phyloP scores from a whole-genome alignment of 768 basidiomycete species.

The Lyophyllum semitale region DNA sequence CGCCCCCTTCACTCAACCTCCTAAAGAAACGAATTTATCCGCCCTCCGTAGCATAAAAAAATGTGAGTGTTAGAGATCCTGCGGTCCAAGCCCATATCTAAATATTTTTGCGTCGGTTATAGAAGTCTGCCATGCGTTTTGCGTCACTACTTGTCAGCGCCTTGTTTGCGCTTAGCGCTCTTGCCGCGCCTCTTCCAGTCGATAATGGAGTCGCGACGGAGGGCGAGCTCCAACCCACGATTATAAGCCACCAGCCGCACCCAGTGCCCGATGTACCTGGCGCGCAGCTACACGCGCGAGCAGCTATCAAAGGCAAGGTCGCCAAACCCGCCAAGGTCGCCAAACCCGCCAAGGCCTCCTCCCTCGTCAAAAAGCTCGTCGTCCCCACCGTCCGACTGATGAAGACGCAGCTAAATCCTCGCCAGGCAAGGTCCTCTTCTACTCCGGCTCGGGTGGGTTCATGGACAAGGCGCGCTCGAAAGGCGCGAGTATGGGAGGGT shows the following conservation, averaged over 20 bases:
- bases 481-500: background rate
- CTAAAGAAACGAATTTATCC: too few species aligned
- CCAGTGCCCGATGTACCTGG: too few species aligned
- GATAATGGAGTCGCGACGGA: background rate
- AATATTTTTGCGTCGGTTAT: too few species aligned
- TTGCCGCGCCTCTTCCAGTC: conserved; percentile 2
- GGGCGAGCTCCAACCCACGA: background rate
- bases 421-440: conserved; percentile 7
- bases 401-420: background rate
- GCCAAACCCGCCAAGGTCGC: too few species aligned
- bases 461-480: background rate
- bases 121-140: background rate
- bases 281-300: background rate
- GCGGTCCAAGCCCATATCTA: too few species aligned
- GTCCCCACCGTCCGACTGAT: background rate
- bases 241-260: background rate
- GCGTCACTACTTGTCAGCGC: conserved; percentile 1
- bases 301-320: too few species aligned
- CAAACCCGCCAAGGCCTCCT: too few species aligned
- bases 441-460: conserved; percentile 14
- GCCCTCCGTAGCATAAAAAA: background rate
- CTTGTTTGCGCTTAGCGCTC: background rate
- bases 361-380: too few species aligned
- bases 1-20: background rate
- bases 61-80: background rate